These are phyloP conservation scores for Sporothrix euskadiensis DNA, from an alignment of 2,329 filamentous ascomycete species.

Conservation along the genomic window DNA sequence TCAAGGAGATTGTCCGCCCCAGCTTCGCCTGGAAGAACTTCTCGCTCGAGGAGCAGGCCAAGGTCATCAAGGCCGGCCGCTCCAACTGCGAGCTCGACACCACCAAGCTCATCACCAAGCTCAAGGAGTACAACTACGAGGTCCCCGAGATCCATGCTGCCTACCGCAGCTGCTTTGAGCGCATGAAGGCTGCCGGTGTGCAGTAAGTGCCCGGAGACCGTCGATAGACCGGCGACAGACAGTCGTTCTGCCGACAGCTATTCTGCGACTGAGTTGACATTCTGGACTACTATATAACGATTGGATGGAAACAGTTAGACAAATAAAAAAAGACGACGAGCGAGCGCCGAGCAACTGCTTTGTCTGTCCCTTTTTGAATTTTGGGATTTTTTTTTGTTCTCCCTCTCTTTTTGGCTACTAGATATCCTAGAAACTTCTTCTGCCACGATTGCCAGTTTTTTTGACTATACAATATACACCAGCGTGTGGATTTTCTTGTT, in stretches of 20 bases:
- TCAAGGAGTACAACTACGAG: conserved; percentile 59
- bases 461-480: conserved; percentile 26
- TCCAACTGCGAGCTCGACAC: conserved; percentile 67
- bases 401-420: conserved; percentile 16
- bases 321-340: conserved; percentile 20
- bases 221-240: background rate
- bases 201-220: conserved; percentile 41
- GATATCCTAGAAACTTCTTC: conserved; percentile 14
- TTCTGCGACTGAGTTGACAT: background rate
- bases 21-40: conserved; percentile 66
- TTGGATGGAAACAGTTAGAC: conserved; percentile 11
- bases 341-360: conserved; percentile 5
- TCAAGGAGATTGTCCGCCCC: conserved; percentile 64
- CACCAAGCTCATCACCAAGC: conserved; percentile 60
- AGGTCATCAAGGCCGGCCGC: conserved; percentile 66
- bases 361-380: conserved; percentile 2
- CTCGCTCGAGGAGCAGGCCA: conserved; percentile 63
- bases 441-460: conserved; percentile 16
- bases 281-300: conserved; percentile 1
- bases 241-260: no score
- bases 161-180: conserved; percentile 62
- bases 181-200: conserved; percentile 60
- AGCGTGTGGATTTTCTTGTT: conserved; percentile 23
- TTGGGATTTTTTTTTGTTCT: conserved; percentile 9
- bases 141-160: conserved; percentile 64